phyloP scores from a whole-genome alignment of 2,329 filamentous ascomycete genomes.

The Diaporthe helianthi region DNA sequence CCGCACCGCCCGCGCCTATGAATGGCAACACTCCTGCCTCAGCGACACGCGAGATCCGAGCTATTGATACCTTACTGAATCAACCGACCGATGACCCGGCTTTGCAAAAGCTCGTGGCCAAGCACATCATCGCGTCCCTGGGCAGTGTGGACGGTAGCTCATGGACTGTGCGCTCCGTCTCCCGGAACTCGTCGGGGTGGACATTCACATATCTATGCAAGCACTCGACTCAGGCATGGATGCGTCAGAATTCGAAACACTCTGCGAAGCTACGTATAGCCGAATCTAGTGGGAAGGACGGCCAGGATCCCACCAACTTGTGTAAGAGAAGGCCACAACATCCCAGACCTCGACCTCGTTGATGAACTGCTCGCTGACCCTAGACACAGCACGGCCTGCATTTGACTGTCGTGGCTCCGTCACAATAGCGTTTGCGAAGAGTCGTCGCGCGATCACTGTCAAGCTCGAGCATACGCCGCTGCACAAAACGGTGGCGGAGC shows the following conservation, averaged over 20 bases:
- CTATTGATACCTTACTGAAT: conserved; percentile 54
- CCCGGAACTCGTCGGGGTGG: conserved; percentile 57
- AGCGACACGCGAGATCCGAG: conserved; percentile 49
- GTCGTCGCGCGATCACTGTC: conserved; percentile 55
- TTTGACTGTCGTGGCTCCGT: conserved; percentile 65
- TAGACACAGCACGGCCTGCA: conserved; percentile 57
- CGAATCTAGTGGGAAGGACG: conserved; percentile 56
- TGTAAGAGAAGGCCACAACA: conserved; percentile 45
- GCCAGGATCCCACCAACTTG: conserved; percentile 52
- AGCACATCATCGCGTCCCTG: conserved; percentile 54
- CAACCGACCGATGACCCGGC: conserved; percentile 57
- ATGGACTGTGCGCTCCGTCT: conserved; percentile 56
- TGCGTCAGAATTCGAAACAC: conserved; percentile 52
- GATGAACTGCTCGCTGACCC: conserved; percentile 29
- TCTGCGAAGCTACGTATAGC: conserved; percentile 51
- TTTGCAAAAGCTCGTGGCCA: conserved; percentile 57
- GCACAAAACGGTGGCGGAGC: conserved; percentile 62
- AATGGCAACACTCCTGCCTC: not conserved
- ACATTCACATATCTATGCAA: conserved; percentile 61
- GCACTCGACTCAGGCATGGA: conserved; percentile 60
- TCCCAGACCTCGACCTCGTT: not conserved
- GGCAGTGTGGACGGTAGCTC: conserved; percentile 54
- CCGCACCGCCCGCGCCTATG: conserved; percentile 37
- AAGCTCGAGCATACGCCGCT: conserved; percentile 64
- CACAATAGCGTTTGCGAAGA: conserved; percentile 56